Evolutionary conservation across 208 protist genomes (phyloP).

Genomic region (Trypanosoma platydactyli): DNA sequence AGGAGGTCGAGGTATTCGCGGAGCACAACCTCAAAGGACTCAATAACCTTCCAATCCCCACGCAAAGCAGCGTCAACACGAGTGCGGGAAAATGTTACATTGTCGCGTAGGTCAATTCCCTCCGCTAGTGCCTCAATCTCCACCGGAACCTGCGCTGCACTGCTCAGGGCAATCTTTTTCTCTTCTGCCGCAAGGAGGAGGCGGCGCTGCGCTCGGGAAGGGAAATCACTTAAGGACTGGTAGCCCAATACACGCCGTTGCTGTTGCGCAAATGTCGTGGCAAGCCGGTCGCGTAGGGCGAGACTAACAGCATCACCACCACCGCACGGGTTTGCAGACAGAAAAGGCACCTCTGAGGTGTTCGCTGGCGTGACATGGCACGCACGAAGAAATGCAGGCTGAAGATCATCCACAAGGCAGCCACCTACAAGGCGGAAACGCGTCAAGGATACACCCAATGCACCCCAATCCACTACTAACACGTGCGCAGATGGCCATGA

Average conservation of each 20-base stretch:
- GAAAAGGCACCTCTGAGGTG: not conserved
- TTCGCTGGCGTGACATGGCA: not conserved
- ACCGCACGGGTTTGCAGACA: slow-evolving; percentile 20
- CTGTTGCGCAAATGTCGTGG: slow-evolving; percentile 67
- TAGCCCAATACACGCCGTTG: slow-evolving; percentile 60
- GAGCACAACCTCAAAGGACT: slow-evolving; percentile 57
- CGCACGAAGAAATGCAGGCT: slow-evolving; percentile 27
- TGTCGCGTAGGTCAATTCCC: slow-evolving; percentile 85
- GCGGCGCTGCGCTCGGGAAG: slow-evolving; percentile 64
- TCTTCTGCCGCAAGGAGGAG: slow-evolving; percentile 70
- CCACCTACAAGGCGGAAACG: slow-evolving; percentile 55
- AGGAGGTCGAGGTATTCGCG: slow-evolving; percentile 44
- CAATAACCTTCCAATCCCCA: slow-evolving; percentile 63
- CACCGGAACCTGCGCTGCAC: slow-evolving; percentile 57
- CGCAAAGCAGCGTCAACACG: slow-evolving; percentile 69
- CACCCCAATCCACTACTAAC: slow-evolving; percentile 85
- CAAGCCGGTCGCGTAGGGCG: slow-evolving; percentile 65
- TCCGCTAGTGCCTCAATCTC: slow-evolving; percentile 90
- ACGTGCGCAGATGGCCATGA: slow-evolving; percentile 41
- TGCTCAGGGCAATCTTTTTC: slow-evolving; percentile 78
- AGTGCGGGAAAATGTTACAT: slow-evolving; percentile 56
- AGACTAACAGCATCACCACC: slow-evolving; percentile 75
- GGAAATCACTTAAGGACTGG: slow-evolving; percentile 52
- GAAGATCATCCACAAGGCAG: slow-evolving; percentile 30
- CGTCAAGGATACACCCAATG: slow-evolving; percentile 59